phyloP scores from a whole-genome alignment of 1,139 yeast genomes.

The Hyphopichia pseudoburtonii region DNA sequence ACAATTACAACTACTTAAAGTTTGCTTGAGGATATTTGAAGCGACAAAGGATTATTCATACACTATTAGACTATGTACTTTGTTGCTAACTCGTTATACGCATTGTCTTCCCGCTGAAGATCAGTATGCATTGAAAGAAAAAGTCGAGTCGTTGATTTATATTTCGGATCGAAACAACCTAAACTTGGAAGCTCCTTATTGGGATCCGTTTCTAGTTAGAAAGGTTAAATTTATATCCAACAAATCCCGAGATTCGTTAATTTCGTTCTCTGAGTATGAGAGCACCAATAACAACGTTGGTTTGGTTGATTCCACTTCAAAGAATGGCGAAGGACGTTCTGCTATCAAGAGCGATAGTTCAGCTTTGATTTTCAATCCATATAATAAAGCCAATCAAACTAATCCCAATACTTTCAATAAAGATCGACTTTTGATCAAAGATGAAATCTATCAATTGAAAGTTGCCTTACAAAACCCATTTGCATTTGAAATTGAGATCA shows the following conservation, averaged over 20 bases:
- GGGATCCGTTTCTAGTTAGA: slow-evolving; percentile 72
- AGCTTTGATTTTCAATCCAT: slow-evolving; percentile 38
- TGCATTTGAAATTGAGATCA: slow-evolving; percentile 67
- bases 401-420: slow-evolving; percentile 13
- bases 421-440: slow-evolving; percentile 48
- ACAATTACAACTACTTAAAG: slow-evolving; percentile 55
- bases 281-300: slow-evolving; percentile 10
- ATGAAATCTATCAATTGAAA: slow-evolving; percentile 53
- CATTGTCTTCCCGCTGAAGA: slow-evolving; percentile 47
- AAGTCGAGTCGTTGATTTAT: slow-evolving; percentile 22
- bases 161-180: slow-evolving; percentile 17
- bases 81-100: slow-evolving; percentile 54
- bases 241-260: slow-evolving; percentile 24
- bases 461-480: slow-evolving; percentile 78
- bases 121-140: slow-evolving; percentile 31
- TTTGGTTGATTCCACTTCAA: slow-evolving; percentile 8
- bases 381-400: slow-evolving; percentile 15
- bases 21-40: slow-evolving; percentile 57
- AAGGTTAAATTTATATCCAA: slow-evolving; percentile 37
- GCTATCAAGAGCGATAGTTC: slow-evolving; percentile 6
- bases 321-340: background rate
- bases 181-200: slow-evolving; percentile 42
- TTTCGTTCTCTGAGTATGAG: slow-evolving; percentile 35
- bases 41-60: slow-evolving; percentile 48
- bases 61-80: slow-evolving; percentile 47